Percentiles rank a stretch among this genome's conserved stretches.
These are phyloP conservation scores for Candida schatavii DNA, from an alignment of 805 yeast genomes.

Conservation along the genomic window DNA sequence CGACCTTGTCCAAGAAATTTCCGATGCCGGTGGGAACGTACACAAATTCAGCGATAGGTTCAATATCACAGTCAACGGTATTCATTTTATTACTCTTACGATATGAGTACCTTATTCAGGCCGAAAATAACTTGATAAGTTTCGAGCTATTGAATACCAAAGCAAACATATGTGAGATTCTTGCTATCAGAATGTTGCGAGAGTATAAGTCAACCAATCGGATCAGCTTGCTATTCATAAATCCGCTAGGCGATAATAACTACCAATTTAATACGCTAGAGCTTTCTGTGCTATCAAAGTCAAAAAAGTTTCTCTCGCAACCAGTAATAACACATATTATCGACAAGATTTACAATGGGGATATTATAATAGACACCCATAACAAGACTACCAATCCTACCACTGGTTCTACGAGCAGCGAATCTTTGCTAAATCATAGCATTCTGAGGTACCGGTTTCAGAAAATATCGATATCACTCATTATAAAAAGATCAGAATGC, in stretches of 20 bases:
- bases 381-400: slow-evolving; percentile 17
- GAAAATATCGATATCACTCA: slow-evolving; percentile 28
- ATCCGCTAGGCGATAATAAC: slow-evolving; percentile 44
- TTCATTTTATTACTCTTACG: slow-evolving; percentile 33
- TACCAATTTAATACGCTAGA: slow-evolving; percentile 48
- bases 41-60: background rate
- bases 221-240: slow-evolving; percentile 43
- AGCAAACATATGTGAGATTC: slow-evolving; percentile 50
- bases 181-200: slow-evolving; percentile 48
- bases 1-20: background rate
- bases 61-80: slow-evolving; percentile 17
- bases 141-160: slow-evolving; percentile 42
- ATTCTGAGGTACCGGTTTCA: slow-evolving; percentile 30
- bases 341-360: slow-evolving; percentile 52
- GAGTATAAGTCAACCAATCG: slow-evolving; percentile 43
- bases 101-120: slow-evolving; percentile 39
- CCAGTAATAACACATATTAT: slow-evolving; percentile 48
- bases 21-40: background rate
- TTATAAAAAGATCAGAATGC: slow-evolving; percentile 26
- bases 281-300: slow-evolving; percentile 49
- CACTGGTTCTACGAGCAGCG: slow-evolving; percentile 6
- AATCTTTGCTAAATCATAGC: slow-evolving; percentile 8
- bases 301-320: slow-evolving; percentile 51
- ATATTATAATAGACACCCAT: slow-evolving; percentile 35
- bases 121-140: slow-evolving; percentile 35